Percentiles rank a stretch among this genome's conserved stretches.
phyloP scores from a whole-genome alignment of 176 grass and related monocot genomes.

The Oryza meridionalis region DNA sequence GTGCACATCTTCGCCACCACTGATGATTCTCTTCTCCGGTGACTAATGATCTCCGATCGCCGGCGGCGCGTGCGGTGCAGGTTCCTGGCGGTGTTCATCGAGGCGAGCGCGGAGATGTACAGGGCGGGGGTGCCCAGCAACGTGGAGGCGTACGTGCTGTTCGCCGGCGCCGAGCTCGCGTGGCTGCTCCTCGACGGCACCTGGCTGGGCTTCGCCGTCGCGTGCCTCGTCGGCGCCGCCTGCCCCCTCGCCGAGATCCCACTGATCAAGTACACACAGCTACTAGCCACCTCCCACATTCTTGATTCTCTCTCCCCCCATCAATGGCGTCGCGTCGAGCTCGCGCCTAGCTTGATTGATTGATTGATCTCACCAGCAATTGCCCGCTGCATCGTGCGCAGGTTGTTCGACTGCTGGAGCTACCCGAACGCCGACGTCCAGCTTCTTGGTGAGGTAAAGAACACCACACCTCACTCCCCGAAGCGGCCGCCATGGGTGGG shows the following conservation, averaged over 20 bases:
- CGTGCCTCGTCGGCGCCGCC: constrained; percentile 72
- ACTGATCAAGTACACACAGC: constrained; percentile 63
- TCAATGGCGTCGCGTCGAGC: too few species aligned
- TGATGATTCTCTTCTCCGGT: neutral
- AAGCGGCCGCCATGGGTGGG: neutral
- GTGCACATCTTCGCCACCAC: neutral
- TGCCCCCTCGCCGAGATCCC: constrained; percentile 87
- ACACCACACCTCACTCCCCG: neutral
- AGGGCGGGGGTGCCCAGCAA: constrained; percentile 64
- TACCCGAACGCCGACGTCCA: constrained; percentile 84
- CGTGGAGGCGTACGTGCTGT: constrained; percentile 64
- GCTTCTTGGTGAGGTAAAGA: constrained; percentile 71
- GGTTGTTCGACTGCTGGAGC: constrained; percentile 77
- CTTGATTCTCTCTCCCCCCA: neutral
- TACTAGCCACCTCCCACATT: too few species aligned
- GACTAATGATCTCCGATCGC: neutral
- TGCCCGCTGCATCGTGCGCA: constrained; percentile 28
- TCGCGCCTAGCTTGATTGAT: too few species aligned
- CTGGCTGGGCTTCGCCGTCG: constrained; percentile 84
- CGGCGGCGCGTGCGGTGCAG: constrained; percentile 37
- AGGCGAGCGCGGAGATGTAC: constrained; percentile 89
- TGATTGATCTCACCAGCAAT: too few species aligned
- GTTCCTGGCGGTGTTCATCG: constrained; percentile 74
- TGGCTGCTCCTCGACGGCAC: constrained; percentile 84
- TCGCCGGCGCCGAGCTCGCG: constrained; percentile 66